Evolutionary conservation across 108 stramenopile species (phyloP), one percentile per base, ranked within the genome.

Genomic region (Skeletonema grethae): DNA sequence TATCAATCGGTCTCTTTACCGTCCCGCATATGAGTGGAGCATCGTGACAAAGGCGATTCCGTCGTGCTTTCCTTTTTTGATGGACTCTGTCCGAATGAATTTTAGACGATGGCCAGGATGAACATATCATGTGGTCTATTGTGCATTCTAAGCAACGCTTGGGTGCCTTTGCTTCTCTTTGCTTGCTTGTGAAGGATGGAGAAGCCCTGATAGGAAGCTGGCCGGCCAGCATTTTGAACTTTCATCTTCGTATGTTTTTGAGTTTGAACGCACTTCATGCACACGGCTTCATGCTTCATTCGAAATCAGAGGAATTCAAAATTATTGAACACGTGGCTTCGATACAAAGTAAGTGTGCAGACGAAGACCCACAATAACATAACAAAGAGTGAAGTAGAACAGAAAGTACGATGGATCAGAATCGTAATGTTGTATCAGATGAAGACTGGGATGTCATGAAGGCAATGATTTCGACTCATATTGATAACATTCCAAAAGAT

Each of bases 371-470:
- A n/a, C n/a, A n/a, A 28, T 28, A 1, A 28, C 25, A 28, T 28
- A 28, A 28, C 25, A 28, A 28, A 28, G 25, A 28, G 1, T n/a
- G n/a, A 1, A 28, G 25, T 28, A 15, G 50, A 13, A 15, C 22
- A 30, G 35, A 28, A 0, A 24, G 24, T 3, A 43, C 13, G 41
- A 43, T 43, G 41, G 50, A 20, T 24, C 20, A 53, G 22, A 48
- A 48, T 20, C 46, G 15, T 20, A 15, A 28, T 28, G 25, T 31
- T 28, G 24, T 60, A 20, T 65, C 63, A 7, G 63, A 77, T 46
- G 69, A 64, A 5, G 76, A 77, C n/a, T 77, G 76, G 76, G 63
- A 67, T 20, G 62, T 64, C 0, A 77, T 77, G 76, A 77, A 77
- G 45, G 16, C 32, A 13, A 65, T 77, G 76, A 75, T 75, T 1